Conservation (phyloP, 345 rosid species). For the Acer yangbiense region DNA sequence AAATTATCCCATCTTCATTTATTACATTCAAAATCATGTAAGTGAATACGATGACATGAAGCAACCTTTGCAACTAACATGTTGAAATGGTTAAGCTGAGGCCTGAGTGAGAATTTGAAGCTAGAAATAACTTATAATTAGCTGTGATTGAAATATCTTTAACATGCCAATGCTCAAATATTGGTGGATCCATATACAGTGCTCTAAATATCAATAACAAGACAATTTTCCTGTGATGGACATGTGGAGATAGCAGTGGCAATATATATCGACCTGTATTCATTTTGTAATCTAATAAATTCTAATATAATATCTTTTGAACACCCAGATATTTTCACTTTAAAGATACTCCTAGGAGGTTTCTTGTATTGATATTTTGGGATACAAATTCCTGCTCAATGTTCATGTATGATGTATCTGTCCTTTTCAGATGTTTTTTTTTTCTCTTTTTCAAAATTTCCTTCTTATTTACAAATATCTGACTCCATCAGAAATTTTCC, state of each 20-base stretch:
- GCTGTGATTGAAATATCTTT: constrained; percentile 2
- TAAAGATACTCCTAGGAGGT: not conserved
- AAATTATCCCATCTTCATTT: not conserved
- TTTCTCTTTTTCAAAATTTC: not conserved
- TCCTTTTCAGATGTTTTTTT: not conserved
- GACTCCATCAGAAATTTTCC: no score
- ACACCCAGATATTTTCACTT: not conserved
- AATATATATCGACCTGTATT: not conserved
- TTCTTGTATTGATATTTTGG: constrained; percentile 10
- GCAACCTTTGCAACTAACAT: not conserved
- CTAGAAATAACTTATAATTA: not conserved
- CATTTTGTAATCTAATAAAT: not conserved
- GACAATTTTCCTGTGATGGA: not conserved
- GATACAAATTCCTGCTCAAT: not conserved
- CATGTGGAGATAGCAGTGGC: not conserved
- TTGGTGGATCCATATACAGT: not conserved
- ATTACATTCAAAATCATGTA: not conserved
- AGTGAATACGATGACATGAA: not conserved
- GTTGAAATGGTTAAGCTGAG: not conserved
- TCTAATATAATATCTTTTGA: not conserved
- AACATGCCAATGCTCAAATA: not conserved
- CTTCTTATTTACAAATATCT: no score
- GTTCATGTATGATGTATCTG: not conserved
- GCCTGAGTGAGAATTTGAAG: not conserved
- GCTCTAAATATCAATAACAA: no score